These are phyloP conservation scores for Onygenales sp. DNA, from an alignment of 2,329 filamentous ascomycete species.

Conservation along the genomic window DNA sequence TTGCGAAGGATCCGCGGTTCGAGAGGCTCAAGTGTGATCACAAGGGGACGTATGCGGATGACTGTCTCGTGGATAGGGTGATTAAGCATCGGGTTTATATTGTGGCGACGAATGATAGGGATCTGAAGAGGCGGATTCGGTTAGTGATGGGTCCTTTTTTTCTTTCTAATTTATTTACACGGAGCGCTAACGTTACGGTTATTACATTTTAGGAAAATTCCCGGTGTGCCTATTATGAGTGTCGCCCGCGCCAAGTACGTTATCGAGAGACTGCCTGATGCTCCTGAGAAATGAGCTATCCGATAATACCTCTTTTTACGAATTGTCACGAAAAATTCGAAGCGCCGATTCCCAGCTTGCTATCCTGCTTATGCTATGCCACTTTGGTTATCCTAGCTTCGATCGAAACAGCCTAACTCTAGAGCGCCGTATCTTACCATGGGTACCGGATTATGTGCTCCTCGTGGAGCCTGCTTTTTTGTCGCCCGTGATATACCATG, in stretches of 20 bases:
- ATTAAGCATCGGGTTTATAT: constrained; percentile 69
- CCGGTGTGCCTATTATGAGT: constrained; percentile 60
- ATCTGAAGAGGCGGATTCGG: constrained; percentile 70
- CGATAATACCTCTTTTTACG: background rate
- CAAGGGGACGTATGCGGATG: constrained; percentile 79
- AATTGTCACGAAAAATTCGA: background rate
- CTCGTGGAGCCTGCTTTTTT: too few species aligned
- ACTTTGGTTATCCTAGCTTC: too few species aligned
- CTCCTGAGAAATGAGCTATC: constrained; percentile 49
- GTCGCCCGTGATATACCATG: too few species aligned
- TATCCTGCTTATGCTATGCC: too few species aligned
- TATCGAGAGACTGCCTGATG: constrained; percentile 82
- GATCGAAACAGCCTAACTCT: too few species aligned
- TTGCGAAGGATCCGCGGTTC: constrained; percentile 84
- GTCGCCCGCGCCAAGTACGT: constrained; percentile 86
- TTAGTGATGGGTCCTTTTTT: constrained; percentile 6
- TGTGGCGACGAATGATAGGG: constrained; percentile 61
- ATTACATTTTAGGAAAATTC: constrained; percentile 50
- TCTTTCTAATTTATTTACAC: background rate
- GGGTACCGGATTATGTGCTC: too few species aligned
- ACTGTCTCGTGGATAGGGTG: constrained; percentile 68
- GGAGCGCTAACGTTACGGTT: background rate
- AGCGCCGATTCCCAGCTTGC: background rate
- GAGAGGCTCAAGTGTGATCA: constrained; percentile 81
- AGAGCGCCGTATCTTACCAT: too few species aligned